A percentile compares a stretch with the other conserved stretches of the same genome.
Evolutionary conservation across 2,329 filamentous ascomycete species (phyloP).

Genomic region (Colletotrichum sidae): DNA sequence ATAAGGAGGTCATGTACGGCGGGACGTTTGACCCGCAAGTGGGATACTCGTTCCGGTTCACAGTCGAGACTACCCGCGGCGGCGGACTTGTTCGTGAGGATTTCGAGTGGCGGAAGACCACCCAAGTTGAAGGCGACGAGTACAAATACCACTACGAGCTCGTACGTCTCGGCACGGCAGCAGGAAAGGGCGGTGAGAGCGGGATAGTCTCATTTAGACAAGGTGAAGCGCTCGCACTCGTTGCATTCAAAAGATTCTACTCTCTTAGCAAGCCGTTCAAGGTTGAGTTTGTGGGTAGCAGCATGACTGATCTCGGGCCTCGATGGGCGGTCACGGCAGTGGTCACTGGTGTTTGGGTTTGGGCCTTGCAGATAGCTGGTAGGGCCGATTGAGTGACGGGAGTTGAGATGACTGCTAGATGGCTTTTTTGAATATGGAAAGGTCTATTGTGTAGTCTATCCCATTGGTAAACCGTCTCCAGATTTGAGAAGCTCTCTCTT

Average conservation of each 20-base stretch:
- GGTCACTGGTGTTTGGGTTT: slow-evolving; percentile 3
- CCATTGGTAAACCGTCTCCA: no score
- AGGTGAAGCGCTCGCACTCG: neutral
- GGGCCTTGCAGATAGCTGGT: neutral
- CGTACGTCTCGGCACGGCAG: neutral
- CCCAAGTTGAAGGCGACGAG: neutral
- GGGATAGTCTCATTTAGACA: no score
- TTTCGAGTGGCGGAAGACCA: slow-evolving; percentile 14
- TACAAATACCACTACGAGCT: slow-evolving; percentile 8
- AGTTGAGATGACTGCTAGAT: no score
- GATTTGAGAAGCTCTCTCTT: no score
- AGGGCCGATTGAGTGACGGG: no score
- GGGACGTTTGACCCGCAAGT: neutral
- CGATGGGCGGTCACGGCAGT: slow-evolving; percentile 20
- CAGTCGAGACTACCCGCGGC: neutral
- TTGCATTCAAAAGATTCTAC: neutral
- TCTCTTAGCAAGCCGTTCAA: slow-evolving; percentile 10
- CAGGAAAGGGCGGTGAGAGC: neutral
- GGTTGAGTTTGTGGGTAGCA: neutral
- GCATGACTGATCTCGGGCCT: slow-evolving; percentile 2
- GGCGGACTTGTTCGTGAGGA: slow-evolving; percentile 3
- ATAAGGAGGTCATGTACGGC: slow-evolving; percentile 8
- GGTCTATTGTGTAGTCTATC: no score
- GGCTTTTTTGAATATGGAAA: no score
- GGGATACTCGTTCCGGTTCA: neutral